Conservation (phyloP, 352 stramenopile genomes). For the Globisporangium okanoganense region DNA sequence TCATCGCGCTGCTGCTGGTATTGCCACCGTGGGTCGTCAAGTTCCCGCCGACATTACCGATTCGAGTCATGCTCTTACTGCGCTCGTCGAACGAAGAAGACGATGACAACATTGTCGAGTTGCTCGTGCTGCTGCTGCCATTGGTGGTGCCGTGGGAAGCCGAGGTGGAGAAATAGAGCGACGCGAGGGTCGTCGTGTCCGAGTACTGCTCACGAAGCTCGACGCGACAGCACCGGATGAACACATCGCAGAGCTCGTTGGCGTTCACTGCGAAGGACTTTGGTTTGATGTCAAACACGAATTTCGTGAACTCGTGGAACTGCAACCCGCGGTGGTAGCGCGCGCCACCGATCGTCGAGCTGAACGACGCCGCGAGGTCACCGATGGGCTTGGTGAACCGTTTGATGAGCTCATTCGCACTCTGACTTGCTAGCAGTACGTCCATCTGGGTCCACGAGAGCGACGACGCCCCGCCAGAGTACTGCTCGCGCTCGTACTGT, state of each 20-base stretch:
- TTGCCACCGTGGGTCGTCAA: constrained; percentile 6
- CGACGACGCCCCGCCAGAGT: constrained; percentile 7
- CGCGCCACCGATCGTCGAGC: constrained; percentile 29
- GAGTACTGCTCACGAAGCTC: constrained; percentile 22
- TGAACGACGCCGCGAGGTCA: constrained; percentile 46
- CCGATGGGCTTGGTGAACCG: constrained; percentile 39
- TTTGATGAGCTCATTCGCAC: constrained; percentile 27
- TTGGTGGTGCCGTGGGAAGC: background rate
- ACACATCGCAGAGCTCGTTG: constrained; percentile 50
- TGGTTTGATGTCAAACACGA: constrained; percentile 49
- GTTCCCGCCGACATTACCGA: constrained; percentile 4
- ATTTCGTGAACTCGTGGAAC: constrained; percentile 47
- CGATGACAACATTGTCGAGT: background rate
- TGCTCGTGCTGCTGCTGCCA: background rate
- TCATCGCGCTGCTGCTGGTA: background rate
- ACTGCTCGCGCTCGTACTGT: constrained; percentile 29
- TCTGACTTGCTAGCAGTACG: constrained; percentile 21
- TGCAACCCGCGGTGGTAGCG: constrained; percentile 28
- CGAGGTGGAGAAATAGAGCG: constrained; percentile 15
- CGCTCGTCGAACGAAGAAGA: background rate
- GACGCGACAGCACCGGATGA: constrained; percentile 43
- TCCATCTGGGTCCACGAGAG: constrained; percentile 45
- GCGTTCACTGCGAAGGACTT: constrained; percentile 32
- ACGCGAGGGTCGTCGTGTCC: constrained; percentile 14
- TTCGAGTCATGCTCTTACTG: background rate